Evolutionary conservation across 1,139 yeast genomes (phyloP).

Genomic region (Lodderomyces jiufengensis): DNA sequence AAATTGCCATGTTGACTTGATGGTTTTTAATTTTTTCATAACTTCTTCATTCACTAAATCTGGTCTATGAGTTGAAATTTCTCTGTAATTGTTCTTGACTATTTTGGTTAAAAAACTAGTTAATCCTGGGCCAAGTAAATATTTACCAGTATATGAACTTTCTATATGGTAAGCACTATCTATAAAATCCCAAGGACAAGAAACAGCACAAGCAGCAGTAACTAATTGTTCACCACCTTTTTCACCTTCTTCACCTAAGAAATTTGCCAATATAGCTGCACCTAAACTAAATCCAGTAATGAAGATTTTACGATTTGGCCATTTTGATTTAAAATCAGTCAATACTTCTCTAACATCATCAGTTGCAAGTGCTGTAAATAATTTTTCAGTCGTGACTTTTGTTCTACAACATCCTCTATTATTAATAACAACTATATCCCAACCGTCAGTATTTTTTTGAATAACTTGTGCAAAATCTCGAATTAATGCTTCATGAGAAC

Average conservation of each 20-base stretch:
- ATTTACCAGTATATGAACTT: conserved; percentile 54
- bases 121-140: conserved; percentile 64
- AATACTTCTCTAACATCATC: conserved; percentile 65
- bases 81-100: conserved; percentile 57
- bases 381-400: conserved; percentile 66
- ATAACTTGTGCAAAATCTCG: conserved; percentile 54
- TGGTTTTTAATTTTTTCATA: conserved; percentile 26
- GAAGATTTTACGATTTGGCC: conserved; percentile 72
- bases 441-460: conserved; percentile 20
- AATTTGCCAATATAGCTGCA: conserved; percentile 75
- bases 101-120: conserved; percentile 61
- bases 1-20: conserved; percentile 52
- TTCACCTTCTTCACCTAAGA: conserved; percentile 62
- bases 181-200: conserved; percentile 83
- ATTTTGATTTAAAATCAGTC: conserved; percentile 47
- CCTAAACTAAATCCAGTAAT: conserved; percentile 87
- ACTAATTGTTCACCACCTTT: conserved; percentile 29
- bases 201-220: conserved; percentile 64
- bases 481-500: conserved; percentile 85
- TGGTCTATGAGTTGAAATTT: conserved; percentile 39
- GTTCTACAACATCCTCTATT: conserved; percentile 88
- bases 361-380: conserved; percentile 74
- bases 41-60: conserved; percentile 30
- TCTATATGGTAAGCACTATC: conserved; percentile 52
- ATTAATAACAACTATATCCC: conserved; percentile 73